phyloP scores from a whole-genome alignment of 2,329 filamentous ascomycete species.

The Aspergillus fischeri region DNA sequence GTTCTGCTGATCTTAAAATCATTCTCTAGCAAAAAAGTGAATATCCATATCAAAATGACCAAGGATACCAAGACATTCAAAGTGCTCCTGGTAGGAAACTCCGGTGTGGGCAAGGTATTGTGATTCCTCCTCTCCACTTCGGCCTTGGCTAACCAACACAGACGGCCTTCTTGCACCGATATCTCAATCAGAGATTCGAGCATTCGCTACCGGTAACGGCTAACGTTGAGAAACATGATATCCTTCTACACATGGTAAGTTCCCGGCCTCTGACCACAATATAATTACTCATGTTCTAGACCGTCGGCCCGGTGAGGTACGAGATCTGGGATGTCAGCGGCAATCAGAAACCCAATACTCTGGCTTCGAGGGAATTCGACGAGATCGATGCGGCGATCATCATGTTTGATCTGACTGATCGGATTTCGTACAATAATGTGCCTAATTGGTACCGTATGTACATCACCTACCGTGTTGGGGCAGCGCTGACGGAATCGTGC shows the following conservation, averaged over 20 bases:
- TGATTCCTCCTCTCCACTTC: background rate
- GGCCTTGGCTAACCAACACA: background rate
- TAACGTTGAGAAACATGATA: background rate
- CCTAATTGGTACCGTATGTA: background rate
- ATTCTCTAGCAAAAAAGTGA: background rate
- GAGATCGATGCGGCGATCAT: background rate
- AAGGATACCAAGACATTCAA: background rate
- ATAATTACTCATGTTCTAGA: background rate
- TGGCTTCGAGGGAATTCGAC: background rate
- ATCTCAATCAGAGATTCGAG: background rate
- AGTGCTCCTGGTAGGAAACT: background rate
- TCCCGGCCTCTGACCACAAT: background rate
- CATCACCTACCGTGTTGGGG: background rate
- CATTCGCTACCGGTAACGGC: background rate
- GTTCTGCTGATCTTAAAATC: background rate
- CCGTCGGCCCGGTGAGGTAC: background rate
- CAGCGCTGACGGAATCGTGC: background rate
- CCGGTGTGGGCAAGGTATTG: background rate
- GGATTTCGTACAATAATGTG: background rate
- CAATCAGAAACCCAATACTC: background rate
- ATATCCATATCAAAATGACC: background rate
- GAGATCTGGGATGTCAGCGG: background rate
- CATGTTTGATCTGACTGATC: background rate
- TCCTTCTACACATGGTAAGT: background rate
- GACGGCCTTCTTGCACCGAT: background rate